These are phyloP conservation scores for Pachyrhizus erosus DNA, from an alignment of 306 rosid genomes.

Conservation along the genomic window DNA sequence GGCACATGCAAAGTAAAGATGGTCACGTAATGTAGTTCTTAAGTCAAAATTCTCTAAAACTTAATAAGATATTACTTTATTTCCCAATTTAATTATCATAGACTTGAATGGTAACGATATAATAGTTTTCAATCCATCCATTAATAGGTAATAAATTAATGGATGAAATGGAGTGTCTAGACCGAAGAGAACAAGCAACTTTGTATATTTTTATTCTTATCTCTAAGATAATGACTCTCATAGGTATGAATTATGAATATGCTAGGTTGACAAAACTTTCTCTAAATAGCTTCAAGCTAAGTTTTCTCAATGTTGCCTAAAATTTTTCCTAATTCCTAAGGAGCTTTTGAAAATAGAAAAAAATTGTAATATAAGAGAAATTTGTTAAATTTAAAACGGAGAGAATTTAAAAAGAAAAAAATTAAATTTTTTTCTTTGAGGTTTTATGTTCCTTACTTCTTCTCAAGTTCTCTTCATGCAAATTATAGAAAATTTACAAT, in stretches of 20 bases:
- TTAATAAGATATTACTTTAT: too few species aligned
- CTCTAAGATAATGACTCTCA: background rate
- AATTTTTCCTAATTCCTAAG: background rate
- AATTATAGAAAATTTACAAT: too few species aligned
- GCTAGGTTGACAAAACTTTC: background rate
- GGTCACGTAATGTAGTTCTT: background rate
- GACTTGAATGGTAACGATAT: background rate
- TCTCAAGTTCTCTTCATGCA: too few species aligned
- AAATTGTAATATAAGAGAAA: background rate
- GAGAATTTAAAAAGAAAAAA: too few species aligned
- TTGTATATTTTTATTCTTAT: background rate
- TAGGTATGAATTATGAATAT: background rate
- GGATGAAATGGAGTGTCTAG: background rate
- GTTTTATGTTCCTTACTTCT: too few species aligned
- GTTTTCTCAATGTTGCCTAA: background rate
- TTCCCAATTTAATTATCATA: too few species aligned
- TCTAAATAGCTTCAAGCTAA: background rate
- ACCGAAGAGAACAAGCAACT: background rate
- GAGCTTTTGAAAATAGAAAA: background rate
- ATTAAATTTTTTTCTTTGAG: too few species aligned
- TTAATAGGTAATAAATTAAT: background rate
- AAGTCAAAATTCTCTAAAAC: background rate
- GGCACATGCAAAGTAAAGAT: background rate
- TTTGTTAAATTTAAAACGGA: background rate
- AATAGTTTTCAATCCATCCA: background rate